Percentiles rank a stretch among this genome's conserved stretches.
Evolutionary conservation across 345 rosid genomes (phyloP).

Genomic region (Salix exigua): DNA sequence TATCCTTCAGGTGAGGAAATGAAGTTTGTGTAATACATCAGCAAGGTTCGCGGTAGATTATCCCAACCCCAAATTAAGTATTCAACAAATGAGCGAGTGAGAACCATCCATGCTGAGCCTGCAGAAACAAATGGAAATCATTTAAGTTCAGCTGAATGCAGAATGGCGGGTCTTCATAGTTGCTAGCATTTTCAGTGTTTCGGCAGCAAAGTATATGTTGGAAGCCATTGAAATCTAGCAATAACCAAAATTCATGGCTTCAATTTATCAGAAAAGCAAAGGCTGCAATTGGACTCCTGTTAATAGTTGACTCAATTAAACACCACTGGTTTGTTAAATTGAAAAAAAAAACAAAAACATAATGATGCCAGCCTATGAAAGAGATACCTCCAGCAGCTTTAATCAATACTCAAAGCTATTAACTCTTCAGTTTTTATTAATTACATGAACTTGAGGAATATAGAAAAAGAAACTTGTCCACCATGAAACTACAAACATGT

Average conservation of each 20-base stretch:
- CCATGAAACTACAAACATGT: neutral
- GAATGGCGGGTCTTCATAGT: neutral
- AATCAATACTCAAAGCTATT: neutral
- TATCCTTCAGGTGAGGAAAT: conserved; percentile 98
- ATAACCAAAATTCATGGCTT: neutral
- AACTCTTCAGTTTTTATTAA: neutral
- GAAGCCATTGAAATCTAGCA: neutral
- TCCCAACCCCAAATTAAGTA: conserved; percentile 99
- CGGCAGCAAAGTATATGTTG: neutral
- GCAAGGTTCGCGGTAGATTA: conserved; percentile 81
- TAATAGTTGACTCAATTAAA: neutral
- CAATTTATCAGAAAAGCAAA: neutral
- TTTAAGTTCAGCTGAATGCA: neutral
- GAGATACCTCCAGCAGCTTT: neutral
- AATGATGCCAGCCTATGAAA: neutral
- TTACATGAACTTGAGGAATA: neutral
- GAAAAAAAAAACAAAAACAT: neutral
- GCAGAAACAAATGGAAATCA: conserved; percentile 12
- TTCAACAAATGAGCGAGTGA: conserved; percentile 79
- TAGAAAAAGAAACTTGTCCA: neutral
- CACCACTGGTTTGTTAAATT: neutral
- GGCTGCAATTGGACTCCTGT: neutral
- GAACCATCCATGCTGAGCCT: conserved; percentile 99
- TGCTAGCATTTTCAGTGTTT: neutral
- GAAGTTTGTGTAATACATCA: conserved; percentile 93